A percentile compares a stretch with the other conserved stretches of the same genome.
Evolutionary conservation across 257 asterid species (phyloP).

Genomic region (Solanum gandarillasii): DNA sequence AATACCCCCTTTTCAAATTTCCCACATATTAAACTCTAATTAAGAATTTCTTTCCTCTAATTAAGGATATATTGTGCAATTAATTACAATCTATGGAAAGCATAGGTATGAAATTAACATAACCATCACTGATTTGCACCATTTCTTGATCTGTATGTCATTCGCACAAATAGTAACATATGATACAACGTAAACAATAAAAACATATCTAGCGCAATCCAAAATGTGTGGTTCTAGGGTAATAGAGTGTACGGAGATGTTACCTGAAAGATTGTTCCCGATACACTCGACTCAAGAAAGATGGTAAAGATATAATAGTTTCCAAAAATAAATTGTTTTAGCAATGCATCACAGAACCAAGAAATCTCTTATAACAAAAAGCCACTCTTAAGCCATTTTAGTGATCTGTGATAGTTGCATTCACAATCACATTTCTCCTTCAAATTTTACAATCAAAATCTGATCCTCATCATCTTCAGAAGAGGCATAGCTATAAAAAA

Average conservation of each 20-base stretch:
- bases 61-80: background rate
- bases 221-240: background rate
- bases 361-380: background rate
- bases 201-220: background rate
- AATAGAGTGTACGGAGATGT: background rate
- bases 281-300: background rate
- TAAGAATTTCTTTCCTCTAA: background rate
- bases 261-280: background rate
- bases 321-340: background rate
- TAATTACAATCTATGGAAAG: background rate
- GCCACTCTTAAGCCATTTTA: background rate
- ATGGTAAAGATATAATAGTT: background rate
- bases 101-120: background rate
- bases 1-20: background rate
- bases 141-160: background rate
- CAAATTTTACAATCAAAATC: background rate
- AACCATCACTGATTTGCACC: background rate
- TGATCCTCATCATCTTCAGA: background rate
- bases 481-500: background rate
- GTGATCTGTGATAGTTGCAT: background rate
- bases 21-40: background rate
- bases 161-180: background rate
- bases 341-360: background rate
- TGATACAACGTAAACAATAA: background rate
- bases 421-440: background rate